Base-by-base conservation (phyloP, 75 land plant genomes). In the Cunninghamia lanceolata region DNA sequence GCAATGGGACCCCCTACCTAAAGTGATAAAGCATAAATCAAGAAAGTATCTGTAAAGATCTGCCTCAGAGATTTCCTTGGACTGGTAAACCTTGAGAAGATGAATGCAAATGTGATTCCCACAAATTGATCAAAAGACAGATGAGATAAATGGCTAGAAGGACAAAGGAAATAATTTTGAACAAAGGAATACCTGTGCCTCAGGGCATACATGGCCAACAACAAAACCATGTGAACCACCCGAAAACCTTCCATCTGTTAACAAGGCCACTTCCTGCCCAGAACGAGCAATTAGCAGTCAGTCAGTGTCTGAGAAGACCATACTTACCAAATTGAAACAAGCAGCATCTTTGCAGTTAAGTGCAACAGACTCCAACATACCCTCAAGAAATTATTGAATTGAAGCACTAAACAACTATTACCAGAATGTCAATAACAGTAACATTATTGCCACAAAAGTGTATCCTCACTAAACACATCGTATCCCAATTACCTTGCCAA, bases 141-240 rank as follows among this genome's bases (percentile, higher is more conserved):
- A 79, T 45, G 21, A 19, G n/a, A 42, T 2, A 86, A 35, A 38
- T 35, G 63, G 38, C 34, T 15, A 32, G 76, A 28, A 84, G n/a
- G 34, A 45, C 45, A 35, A 81, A 15, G 82, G 82, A 53, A 84
- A 19, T 63, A 46, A 19, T n/a, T 39, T 83, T 35, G 30, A 30
- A 28, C 32, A 46, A 85, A 84, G 16, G 79, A 21, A 46, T 84
- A 96, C 98, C 94, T 95, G 99, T 83, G 99, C 99, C 89, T 98
- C 99, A 50, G 99, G 99, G 82, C 99, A 96, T 53, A 98, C 90
- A 70, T 98, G 99, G 40, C 99, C 99, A 76, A 96, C 96, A 84
- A 98, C 99, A 90, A 90, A 98, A 34, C 99, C 99, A 91, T 98
- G 99, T n/a, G 99, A 98, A 56, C 99, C 99, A 63, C 99, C 99